A percentile compares a stretch with the other conserved stretches of the same genome.
Conservation (phyloP, 306 rosid genomes). For the Acacia crassicarpa region DNA sequence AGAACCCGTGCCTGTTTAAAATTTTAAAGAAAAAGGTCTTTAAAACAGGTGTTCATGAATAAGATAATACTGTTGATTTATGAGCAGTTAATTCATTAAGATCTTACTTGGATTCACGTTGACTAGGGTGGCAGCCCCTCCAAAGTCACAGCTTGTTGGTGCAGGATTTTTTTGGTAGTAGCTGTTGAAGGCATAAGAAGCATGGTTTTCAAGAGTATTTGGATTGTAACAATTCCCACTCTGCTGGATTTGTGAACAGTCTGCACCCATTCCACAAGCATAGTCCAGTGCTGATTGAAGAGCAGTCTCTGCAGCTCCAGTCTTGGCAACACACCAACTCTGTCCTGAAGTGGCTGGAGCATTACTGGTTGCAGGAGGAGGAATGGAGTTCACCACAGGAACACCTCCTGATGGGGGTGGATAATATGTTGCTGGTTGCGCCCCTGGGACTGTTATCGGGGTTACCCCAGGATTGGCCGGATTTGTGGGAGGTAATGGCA, state of each 20-base stretch:
- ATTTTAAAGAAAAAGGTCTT: neutral
- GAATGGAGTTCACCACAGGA: constrained; percentile 60
- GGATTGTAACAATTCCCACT: constrained; percentile 82
- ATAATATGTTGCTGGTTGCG: constrained; percentile 52
- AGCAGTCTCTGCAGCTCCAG: constrained; percentile 57
- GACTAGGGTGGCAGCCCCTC: constrained; percentile 74
- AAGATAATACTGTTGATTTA: neutral
- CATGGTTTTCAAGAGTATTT: constrained; percentile 73
- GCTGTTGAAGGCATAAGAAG: constrained; percentile 92
- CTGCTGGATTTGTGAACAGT: constrained; percentile 85
- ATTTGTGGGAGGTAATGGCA: constrained; percentile 51
- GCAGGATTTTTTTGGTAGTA: constrained; percentile 87
- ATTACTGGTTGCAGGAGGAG: constrained; percentile 63
- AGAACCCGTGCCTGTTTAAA: constrained; percentile 63
- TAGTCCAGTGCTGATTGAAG: constrained; percentile 89
- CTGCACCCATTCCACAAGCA: constrained; percentile 86
- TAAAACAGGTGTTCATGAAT: constrained; percentile 18
- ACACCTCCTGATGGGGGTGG: constrained; percentile 65
- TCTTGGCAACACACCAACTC: constrained; percentile 90
- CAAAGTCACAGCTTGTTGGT: constrained; percentile 88
- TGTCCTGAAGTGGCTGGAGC: constrained; percentile 71
- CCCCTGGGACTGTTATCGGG: constrained; percentile 39
- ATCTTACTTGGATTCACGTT: constrained; percentile 82
- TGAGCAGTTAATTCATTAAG: neutral
- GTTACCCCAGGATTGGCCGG: constrained; percentile 41